A percentile compares a stretch with the other conserved stretches of the same genome.
Evolutionary conservation across 805 yeast species (phyloP).

Genomic region (Schwanniomyces vanrijiae): DNA sequence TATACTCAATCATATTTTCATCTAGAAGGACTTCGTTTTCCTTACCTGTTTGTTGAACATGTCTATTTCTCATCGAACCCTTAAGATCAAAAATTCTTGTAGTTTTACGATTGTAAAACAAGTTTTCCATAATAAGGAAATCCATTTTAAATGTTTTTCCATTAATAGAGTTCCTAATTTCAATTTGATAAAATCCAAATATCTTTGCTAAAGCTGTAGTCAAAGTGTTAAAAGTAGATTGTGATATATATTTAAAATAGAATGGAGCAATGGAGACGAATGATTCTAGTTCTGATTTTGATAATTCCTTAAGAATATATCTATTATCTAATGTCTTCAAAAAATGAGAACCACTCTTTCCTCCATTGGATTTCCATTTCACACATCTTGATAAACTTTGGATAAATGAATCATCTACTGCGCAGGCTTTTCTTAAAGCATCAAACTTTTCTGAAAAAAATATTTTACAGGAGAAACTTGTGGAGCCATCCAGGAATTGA

Average conservation of each 20-base stretch:
- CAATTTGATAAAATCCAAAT: slow-evolving; percentile 93
- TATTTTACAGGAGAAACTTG: slow-evolving; percentile 85
- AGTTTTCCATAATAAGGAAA: slow-evolving; percentile 91
- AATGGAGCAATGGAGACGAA: slow-evolving; percentile 95
- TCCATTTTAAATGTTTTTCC: slow-evolving; percentile 84
- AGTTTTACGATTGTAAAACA: slow-evolving; percentile 81
- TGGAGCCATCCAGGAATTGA: slow-evolving; percentile 83
- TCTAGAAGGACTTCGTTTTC: slow-evolving; percentile 93
- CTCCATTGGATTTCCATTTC: slow-evolving; percentile 95
- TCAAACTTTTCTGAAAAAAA: slow-evolving; percentile 96
- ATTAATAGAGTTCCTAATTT: slow-evolving; percentile 73
- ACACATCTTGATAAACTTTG: slow-evolving; percentile 92
- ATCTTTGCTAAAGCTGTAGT: slow-evolving; percentile 94
- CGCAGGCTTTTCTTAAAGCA: slow-evolving; percentile 85
- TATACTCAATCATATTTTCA: slow-evolving; percentile 97
- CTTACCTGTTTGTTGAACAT: slow-evolving; percentile 93
- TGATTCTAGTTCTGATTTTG: slow-evolving; percentile 86
- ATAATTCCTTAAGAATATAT: slow-evolving; percentile 83
- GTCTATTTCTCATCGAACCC: slow-evolving; percentile 97
- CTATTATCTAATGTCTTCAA: slow-evolving; percentile 89
- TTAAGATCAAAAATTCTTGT: slow-evolving; percentile 90
- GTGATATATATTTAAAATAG: slow-evolving; percentile 93
- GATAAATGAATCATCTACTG: slow-evolving; percentile 68
- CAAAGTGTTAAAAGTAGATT: slow-evolving; percentile 89
- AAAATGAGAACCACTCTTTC: slow-evolving; percentile 94